Base-by-base conservation (phyloP, 768 basidiomycete genomes). In the Tulasnella sp. region DNA sequence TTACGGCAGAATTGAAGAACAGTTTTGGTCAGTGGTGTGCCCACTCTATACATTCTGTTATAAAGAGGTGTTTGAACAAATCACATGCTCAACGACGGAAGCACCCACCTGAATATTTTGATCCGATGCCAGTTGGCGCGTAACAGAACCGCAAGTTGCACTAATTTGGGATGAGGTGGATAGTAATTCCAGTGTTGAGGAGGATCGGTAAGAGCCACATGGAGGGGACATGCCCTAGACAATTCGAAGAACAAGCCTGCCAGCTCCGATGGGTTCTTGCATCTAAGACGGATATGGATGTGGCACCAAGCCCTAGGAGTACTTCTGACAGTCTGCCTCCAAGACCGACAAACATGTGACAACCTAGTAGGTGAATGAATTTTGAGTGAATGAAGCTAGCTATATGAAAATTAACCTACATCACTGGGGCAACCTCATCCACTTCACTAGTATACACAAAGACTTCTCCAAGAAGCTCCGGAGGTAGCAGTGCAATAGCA, bases 231-330 rank as follows among this genome's bases (percentile, higher is more conserved):
- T 5, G 48, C 48, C 27, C 39, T n/a, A 16, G 48, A 41, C 13
- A 29, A n/a, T 8, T 41, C 24, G 19, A 51, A 51, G 39, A 28
- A 51, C 25, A 40, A 41, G 22, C 27, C 25, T 8, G 48, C 48
- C 5, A 51, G 39, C 28, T 27, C 39, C 37, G 39, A 19, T 10
- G 37, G 25, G 25, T 51, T 39, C n/a, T n/a, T 22, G 8, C 48
- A 41, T 9, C 39, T 51, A 28, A 51, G 33, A 16, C 48, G 37
- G 28, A 51, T 51, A 41, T 37, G 35, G 39, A 51, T 42, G 24
- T 27, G 40, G 19, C 39, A 51, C 48, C 48, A 51, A 4, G 48
- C 48, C 27, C 48, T 28, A n/a, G 48, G 48, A 10, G 48, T 51
- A 33, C n/a, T 25, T 28, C 43, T 37, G 15, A 51, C 43, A n/a